A percentile compares a stretch with the other conserved stretches of the same genome.
phyloP scores from a whole-genome alignment of 2,329 filamentous ascomycete species.

The Ilyonectria robusta region DNA sequence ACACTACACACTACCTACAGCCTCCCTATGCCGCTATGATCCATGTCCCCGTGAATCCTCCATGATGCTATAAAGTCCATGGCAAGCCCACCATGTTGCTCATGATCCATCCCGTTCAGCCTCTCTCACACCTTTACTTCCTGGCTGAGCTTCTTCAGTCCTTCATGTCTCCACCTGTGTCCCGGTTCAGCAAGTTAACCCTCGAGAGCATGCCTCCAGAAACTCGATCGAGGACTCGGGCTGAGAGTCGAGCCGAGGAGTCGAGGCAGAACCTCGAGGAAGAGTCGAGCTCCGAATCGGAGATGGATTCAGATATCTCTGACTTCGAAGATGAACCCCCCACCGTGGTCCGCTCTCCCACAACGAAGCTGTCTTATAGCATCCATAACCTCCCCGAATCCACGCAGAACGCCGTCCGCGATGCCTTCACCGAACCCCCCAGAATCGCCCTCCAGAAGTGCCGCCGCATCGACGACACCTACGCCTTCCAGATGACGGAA shows the following conservation, averaged over 20 bases:
- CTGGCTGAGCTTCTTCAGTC: neutral
- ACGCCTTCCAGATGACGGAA: conserved; percentile 71
- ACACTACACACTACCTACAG: neutral
- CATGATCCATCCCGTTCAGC: conserved; percentile 4
- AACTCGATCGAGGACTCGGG: conserved; percentile 35
- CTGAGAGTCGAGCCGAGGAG: conserved; percentile 26
- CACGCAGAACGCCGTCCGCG: conserved; percentile 57
- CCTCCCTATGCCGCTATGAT: neutral
- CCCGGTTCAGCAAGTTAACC: conserved; percentile 48
- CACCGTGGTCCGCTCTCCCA: conserved; percentile 54
- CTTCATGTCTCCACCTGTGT: conserved; percentile 47
- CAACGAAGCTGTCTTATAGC: conserved; percentile 58
- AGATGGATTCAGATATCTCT: conserved; percentile 48
- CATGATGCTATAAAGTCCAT: conserved; percentile 47
- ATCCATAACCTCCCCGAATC: conserved; percentile 56
- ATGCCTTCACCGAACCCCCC: conserved; percentile 63
- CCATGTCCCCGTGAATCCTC: neutral
- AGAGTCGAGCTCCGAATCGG: conserved; percentile 49
- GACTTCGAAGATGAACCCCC: conserved; percentile 52
- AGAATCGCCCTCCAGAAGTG: conserved; percentile 66
- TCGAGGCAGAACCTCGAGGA: conserved; percentile 29
- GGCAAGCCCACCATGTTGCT: conserved; percentile 12
- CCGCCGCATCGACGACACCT: conserved; percentile 62
- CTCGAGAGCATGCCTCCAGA: conserved; percentile 50
- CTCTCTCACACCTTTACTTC: conserved; percentile 6